Conservation (phyloP, 129 eudicot species). For the Pittosporum tobira region DNA sequence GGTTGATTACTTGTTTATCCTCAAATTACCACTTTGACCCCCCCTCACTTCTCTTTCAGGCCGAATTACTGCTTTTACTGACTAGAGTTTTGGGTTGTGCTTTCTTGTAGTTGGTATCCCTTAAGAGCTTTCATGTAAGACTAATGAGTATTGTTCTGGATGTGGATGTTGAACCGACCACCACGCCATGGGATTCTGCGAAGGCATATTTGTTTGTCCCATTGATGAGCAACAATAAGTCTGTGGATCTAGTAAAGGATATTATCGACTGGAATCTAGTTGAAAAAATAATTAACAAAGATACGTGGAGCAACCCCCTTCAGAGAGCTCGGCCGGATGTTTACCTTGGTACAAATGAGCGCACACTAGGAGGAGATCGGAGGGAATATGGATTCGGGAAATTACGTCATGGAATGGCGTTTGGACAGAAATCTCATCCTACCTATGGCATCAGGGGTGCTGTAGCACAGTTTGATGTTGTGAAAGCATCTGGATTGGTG, state of each 20-base stretch:
- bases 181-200: conserved; percentile 95
- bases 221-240: conserved; percentile 24
- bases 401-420: conserved; percentile 69
- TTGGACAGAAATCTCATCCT: conserved; percentile 80
- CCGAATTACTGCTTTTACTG: not conserved
- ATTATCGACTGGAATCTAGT: conserved; percentile 76
- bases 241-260: conserved; percentile 34
- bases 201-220: conserved; percentile 95
- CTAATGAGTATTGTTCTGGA: conserved; percentile 97
- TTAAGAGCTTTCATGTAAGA: conserved; percentile 94
- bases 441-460: conserved; percentile 99
- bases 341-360: conserved; percentile 87
- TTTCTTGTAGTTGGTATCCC: conserved; percentile 53
- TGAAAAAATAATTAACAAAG: conserved; percentile 40
- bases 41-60: not conserved
- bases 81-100: conserved; percentile 3
- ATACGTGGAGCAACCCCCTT: conserved; percentile 90
- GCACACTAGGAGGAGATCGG: conserved; percentile 91
- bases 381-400: conserved; percentile 95
- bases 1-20: conserved; percentile 34
- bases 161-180: conserved; percentile 96
- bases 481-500: conserved; percentile 93
- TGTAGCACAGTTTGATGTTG: conserved; percentile 86
- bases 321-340: conserved; percentile 99
- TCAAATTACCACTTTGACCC: not conserved